Percentiles rank a stretch among this genome's conserved stretches.
These are phyloP conservation scores for Mycena maculata DNA, from an alignment of 768 basidiomycete genomes.

Conservation along the genomic window DNA sequence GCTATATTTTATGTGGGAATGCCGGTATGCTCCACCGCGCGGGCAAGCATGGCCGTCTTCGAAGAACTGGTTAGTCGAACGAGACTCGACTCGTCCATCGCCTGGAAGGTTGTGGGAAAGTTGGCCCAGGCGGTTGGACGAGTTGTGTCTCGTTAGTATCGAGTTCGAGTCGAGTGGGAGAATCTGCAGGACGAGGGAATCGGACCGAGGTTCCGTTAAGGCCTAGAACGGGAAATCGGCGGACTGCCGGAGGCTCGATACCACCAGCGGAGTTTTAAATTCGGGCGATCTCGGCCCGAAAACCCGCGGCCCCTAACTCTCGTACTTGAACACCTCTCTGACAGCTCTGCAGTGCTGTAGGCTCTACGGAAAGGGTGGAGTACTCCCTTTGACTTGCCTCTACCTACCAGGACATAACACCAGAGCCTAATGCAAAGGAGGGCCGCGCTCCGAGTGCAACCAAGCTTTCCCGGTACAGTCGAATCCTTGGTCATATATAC, in stretches of 20 bases:
- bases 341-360: constrained; percentile 11
- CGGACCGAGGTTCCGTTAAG: constrained; percentile 1
- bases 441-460: too few relatives aligned
- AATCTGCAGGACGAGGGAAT: background rate
- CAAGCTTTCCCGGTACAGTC: too few relatives aligned
- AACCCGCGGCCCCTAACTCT: constrained; percentile 17
- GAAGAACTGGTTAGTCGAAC: background rate
- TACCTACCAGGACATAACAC: too few relatives aligned
- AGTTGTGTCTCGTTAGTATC: background rate
- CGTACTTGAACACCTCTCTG: constrained; percentile 15
- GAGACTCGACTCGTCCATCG: background rate
- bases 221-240: constrained; percentile 1
- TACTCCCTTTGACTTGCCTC: too few relatives aligned
- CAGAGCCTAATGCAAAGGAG: too few relatives aligned
- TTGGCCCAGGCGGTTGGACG: too few relatives aligned
- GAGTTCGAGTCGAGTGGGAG: background rate
- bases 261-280: too few relatives aligned
- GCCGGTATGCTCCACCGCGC: background rate
- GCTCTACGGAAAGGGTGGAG: constrained; percentile 8
- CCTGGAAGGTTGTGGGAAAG: background rate
- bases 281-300: constrained; percentile 12
- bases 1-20: background rate
- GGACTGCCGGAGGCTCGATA: too few relatives aligned
- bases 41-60: background rate
- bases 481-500: too few relatives aligned